phyloP scores from a whole-genome alignment of 768 basidiomycete species.

The Suillus weaverae region DNA sequence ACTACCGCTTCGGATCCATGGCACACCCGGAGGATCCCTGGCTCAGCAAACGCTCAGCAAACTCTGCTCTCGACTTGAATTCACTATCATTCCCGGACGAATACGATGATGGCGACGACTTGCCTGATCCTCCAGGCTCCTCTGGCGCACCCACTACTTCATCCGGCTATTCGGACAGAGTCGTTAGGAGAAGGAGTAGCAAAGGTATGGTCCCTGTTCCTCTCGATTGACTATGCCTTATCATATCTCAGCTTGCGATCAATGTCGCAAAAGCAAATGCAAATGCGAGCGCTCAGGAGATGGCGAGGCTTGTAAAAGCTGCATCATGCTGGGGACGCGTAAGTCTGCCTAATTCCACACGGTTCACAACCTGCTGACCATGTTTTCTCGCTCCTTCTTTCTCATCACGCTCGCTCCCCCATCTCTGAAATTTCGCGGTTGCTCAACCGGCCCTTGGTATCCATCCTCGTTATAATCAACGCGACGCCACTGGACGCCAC shows the following conservation, averaged over 20 bases:
- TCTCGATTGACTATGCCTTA: background rate
- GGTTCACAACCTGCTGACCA: constrained; percentile 14
- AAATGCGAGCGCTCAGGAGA: constrained; percentile 74
- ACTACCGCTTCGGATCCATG: constrained; percentile 31
- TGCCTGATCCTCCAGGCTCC: constrained; percentile 43
- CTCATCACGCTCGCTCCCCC: background rate
- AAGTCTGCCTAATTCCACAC: constrained; percentile 24
- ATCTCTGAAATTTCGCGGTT: constrained; percentile 2
- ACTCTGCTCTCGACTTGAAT: constrained; percentile 22
- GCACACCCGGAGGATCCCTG: constrained; percentile 23
- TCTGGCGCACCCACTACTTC: constrained; percentile 14
- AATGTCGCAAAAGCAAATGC: constrained; percentile 88
- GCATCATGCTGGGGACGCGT: constrained; percentile 72
- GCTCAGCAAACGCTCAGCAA: constrained; percentile 20
- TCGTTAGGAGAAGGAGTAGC: constrained; percentile 70
- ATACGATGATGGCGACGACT: constrained; percentile 60
- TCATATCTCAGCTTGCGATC: constrained; percentile 67
- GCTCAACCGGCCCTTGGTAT: background rate
- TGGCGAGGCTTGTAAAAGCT: constrained; percentile 73
- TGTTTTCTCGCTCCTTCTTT: constrained; percentile 3
- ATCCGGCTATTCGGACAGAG: constrained; percentile 40
- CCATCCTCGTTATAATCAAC: background rate
- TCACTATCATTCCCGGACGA: constrained; percentile 56
- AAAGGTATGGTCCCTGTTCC: constrained; percentile 49
- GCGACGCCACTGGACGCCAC: constrained; percentile 1